Base-by-base conservation (phyloP, 2,329 filamentous ascomycete genomes). In the Coniochaeta sp. region DNA sequence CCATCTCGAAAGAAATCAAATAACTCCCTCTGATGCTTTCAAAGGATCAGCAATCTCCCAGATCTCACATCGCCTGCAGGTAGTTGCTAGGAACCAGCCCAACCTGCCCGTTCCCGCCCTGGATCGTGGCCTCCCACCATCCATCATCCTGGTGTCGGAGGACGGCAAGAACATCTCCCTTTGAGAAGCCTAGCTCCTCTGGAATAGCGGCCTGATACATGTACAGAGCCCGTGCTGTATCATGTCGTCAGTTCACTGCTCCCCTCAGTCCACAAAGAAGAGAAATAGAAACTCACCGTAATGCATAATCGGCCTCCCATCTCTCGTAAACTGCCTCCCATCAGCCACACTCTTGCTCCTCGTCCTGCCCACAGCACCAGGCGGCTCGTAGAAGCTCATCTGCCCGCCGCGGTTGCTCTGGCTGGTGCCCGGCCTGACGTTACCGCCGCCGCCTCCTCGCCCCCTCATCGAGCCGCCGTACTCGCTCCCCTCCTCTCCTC, bases 81-180 rank as follows among this genome's bases (percentile, higher is more conserved):
- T 89, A 89, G 70, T 89, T 89, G 73, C 86, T 88, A 64, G 86
- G 86, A 65, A 89, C 85, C 69, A 89, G 77, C 62, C 86, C 86
- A 61, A 81, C 71, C 57, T 75, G 80, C 57, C 81, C 85, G 63
- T 80, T 83, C 64, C 82, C 81, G 26, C 88, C 87, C 54, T 93
- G 90, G 44, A 97, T 85, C 73, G 97, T 93, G 14, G 96, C 96
- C 77, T 99, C 95, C 95, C 96, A 99, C 95, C 95, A 99, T 22
- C 95, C 95, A 71, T 99, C 95, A 72, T 99, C 95, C 75, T 99
- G 95, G 69, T 96, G 86, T 62, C 93, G 84, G 55, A 97, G 79
- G 16, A 99, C 87, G 2, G 93, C 91, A 16, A 99, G 80, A 61
- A 93, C 86, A 70, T 99, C 96, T 55, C 93, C 93, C 77, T 99